A percentile compares a stretch with the other conserved stretches of the same genome.
Conservation (phyloP, 2,329 filamentous ascomycete genomes). For the Diaporthe vexans region DNA sequence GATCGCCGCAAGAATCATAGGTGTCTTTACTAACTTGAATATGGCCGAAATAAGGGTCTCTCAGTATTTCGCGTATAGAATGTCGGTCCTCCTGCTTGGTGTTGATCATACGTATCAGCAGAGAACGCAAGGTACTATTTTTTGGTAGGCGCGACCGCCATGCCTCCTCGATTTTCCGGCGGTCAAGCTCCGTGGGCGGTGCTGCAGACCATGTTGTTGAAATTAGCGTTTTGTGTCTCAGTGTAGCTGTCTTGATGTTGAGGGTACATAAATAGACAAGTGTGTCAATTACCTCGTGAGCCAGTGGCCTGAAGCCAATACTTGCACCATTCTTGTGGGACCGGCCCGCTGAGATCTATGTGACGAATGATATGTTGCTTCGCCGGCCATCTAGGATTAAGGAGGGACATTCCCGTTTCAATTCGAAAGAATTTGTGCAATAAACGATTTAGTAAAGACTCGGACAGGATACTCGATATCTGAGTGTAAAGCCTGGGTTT, state of each 20-base stretch:
- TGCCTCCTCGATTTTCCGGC: conserved; percentile 1
- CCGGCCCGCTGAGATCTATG: conserved; percentile 8
- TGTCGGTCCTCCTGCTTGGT: neutral
- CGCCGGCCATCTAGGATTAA: neutral
- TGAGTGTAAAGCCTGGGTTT: neutral
- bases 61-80: neutral
- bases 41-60: neutral
- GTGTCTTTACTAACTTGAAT: neutral
- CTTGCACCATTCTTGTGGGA: neutral
- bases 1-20: too few species aligned
- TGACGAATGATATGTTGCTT: neutral
- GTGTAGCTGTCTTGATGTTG: neutral
- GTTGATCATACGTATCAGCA: conserved; percentile 7
- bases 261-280: neutral
- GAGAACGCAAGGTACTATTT: neutral
- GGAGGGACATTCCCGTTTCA: neutral
- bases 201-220: neutral
- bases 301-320: neutral
- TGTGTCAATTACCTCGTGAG: neutral
- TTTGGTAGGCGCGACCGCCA: neutral
- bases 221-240: neutral
- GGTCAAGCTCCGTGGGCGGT: neutral
- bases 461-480: too few species aligned
- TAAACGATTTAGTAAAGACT: neutral
- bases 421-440: neutral